Conservation (phyloP, 331 rosid genomes). For the Rhamnella rubrinervis region DNA sequence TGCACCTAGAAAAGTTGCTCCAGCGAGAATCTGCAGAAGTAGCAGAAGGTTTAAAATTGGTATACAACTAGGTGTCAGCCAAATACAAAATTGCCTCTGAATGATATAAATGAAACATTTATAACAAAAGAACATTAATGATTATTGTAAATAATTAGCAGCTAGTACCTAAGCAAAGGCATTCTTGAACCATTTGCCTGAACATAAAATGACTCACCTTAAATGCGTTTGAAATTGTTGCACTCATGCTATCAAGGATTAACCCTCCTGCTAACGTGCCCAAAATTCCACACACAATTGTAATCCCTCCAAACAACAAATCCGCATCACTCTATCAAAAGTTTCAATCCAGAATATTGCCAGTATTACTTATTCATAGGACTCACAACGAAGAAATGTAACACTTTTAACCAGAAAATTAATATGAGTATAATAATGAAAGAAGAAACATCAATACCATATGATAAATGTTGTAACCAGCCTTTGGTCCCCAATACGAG, state of each 20-base stretch:
- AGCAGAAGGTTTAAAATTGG: slow-evolving; percentile 19
- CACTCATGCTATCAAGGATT: slow-evolving; percentile 69
- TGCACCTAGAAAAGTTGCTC: slow-evolving; percentile 80
- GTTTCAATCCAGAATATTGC: slow-evolving; percentile 20
- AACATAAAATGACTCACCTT: slow-evolving; percentile 53
- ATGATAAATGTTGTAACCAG: slow-evolving; percentile 86
- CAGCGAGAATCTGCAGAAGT: slow-evolving; percentile 74
- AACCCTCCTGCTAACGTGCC: slow-evolving; percentile 90
- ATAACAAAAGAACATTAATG: neutral
- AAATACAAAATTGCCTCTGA: neutral
- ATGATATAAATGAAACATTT: neutral
- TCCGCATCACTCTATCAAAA: slow-evolving; percentile 74
- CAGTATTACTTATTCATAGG: slow-evolving; percentile 4
- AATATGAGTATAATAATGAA: neutral
- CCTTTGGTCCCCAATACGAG: slow-evolving; percentile 98
- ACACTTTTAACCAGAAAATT: slow-evolving; percentile 6
- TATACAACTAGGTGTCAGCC: slow-evolving; percentile 1
- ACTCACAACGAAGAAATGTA: slow-evolving; percentile 13
- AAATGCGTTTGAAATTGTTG: slow-evolving; percentile 80
- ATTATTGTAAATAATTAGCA: too few relatives aligned
- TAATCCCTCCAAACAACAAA: slow-evolving; percentile 82
- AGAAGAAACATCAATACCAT: slow-evolving; percentile 52
- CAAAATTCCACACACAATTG: slow-evolving; percentile 75
- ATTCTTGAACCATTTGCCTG: slow-evolving; percentile 8
- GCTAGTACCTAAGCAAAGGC: neutral